Percentiles rank a stretch among this genome's conserved stretches.
Conservation (phyloP, 225 moss, liverwort and hornwort genomes). For the Bryum argenteum region DNA sequence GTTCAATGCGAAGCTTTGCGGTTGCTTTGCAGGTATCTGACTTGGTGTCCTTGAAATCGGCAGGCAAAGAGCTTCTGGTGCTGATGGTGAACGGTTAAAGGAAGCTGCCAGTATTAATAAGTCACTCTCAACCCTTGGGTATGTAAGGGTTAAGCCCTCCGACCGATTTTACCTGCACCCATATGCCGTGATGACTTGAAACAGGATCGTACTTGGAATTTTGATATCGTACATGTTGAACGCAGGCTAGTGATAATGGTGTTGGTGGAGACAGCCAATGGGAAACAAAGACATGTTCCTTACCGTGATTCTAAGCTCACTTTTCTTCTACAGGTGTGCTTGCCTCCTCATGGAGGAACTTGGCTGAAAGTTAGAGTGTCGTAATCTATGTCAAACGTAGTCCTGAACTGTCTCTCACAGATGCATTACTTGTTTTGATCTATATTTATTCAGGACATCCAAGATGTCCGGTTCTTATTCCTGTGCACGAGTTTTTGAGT, state of each 20-base stretch:
- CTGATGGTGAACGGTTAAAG: conserved; percentile 92
- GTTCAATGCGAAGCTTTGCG: conserved; percentile 12
- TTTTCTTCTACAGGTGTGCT: conserved; percentile 80
- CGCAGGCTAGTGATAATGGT: conserved; percentile 92
- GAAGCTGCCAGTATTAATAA: conserved; percentile 97
- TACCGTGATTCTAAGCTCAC: conserved; percentile 95
- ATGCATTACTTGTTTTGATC: neutral
- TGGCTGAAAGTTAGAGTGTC: conserved; percentile 25
- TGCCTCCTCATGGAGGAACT: neutral
- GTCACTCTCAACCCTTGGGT: conserved; percentile 96
- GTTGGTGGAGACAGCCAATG: conserved; percentile 83
- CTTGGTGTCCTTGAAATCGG: conserved; percentile 22
- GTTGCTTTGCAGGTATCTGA: conserved; percentile 25
- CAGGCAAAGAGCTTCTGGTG: conserved; percentile 95
- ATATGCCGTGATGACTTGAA: conserved; percentile 2
- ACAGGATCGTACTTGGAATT: neutral
- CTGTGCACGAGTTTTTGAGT: conserved; percentile 3
- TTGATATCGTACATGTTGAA: conserved; percentile 11
- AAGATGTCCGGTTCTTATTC: neutral
- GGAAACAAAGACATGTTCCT: conserved; percentile 87
- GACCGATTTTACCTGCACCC: neutral
- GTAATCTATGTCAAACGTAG: neutral
- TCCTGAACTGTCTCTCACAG: conserved; percentile 8
- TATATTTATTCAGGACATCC: neutral
- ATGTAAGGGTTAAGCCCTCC: conserved; percentile 21